These are phyloP conservation scores for Cylindrotheca fusiformis DNA, from an alignment of 108 stramenopile genomes.

Conservation along the genomic window DNA sequence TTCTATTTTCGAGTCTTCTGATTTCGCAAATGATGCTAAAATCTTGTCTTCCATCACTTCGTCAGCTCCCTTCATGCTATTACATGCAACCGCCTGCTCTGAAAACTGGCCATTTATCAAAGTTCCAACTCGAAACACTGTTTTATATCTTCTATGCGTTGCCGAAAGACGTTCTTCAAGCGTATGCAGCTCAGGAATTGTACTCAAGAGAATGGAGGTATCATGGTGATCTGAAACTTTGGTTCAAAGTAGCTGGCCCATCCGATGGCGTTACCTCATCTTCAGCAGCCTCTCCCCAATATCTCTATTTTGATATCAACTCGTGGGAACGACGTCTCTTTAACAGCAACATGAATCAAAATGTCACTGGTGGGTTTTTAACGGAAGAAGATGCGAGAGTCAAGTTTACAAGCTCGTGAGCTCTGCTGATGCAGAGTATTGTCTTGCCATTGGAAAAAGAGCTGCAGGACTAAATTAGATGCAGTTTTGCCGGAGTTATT, in stretches of 20 bases:
- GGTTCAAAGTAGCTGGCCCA: slow-evolving; percentile 88
- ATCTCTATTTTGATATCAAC: slow-evolving; percentile 88
- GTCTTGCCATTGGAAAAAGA: no score
- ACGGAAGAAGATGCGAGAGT: slow-evolving; percentile 86
- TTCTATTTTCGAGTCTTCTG: slow-evolving; percentile 1
- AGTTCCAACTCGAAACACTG: slow-evolving; percentile 97
- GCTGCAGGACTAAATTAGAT: no score
- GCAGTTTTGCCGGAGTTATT: no score
- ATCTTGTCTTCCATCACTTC: neutral
- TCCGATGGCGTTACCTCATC: slow-evolving; percentile 58
- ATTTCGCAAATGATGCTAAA: neutral
- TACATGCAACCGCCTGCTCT: slow-evolving; percentile 92
- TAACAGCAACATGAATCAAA: slow-evolving; percentile 81
- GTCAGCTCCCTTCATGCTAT: slow-evolving; percentile 91
- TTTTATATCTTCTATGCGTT: slow-evolving; percentile 99
- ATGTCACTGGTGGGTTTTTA: slow-evolving; percentile 78
- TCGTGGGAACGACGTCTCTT: slow-evolving; percentile 86
- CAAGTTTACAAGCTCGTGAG: slow-evolving; percentile 79
- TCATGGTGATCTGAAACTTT: slow-evolving; percentile 93
- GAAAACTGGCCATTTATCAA: slow-evolving; percentile 90
- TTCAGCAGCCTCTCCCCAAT: slow-evolving; percentile 58
- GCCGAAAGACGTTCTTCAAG: slow-evolving; percentile 96
- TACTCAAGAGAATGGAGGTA: slow-evolving; percentile 97
- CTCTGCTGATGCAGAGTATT: slow-evolving; percentile 13
- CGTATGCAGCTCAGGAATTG: slow-evolving; percentile 96